phyloP scores from a whole-genome alignment of 2,329 filamentous ascomycete genomes.

The Trichophyton verrucosum region DNA sequence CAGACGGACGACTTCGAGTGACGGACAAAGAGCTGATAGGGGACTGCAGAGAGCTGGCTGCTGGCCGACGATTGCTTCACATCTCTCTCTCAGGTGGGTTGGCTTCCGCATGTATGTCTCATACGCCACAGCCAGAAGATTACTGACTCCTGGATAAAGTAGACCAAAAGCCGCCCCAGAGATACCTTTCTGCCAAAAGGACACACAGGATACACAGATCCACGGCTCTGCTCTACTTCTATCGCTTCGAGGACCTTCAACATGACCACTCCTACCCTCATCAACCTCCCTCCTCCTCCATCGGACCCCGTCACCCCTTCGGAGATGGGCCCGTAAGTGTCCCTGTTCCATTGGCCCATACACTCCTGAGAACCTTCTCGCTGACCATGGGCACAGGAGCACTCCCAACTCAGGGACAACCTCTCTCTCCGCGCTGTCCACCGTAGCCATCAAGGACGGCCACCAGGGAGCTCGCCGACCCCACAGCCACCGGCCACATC shows the following conservation, averaged over 20 bases:
- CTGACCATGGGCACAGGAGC: constrained; percentile 44
- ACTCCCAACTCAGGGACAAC: constrained; percentile 89
- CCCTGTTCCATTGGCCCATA: background rate
- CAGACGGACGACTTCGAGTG: background rate
- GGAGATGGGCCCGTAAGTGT: constrained; percentile 66
- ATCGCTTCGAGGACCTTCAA: constrained; percentile 26
- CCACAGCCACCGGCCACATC: constrained; percentile 40
- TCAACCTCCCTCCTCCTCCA: constrained; percentile 70
- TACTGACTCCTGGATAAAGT: background rate
- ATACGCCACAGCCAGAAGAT: no score
- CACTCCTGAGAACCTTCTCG: constrained; percentile 6
- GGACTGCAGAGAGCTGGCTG: background rate
- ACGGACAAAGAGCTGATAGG: background rate
- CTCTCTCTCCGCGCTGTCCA: constrained; percentile 80
- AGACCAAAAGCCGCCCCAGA: background rate
- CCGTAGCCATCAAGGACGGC: constrained; percentile 91
- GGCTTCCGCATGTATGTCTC: background rate
- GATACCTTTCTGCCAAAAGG: background rate
- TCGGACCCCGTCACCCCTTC: constrained; percentile 77
- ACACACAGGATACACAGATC: background rate
- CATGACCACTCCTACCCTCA: constrained; percentile 53
- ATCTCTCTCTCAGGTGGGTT: background rate
- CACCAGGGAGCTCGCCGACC: constrained; percentile 68
- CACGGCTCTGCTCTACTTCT: background rate
- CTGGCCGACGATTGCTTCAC: background rate